Evolutionary conservation across 2,329 filamentous ascomycete genomes (phyloP), one percentile per base, ranked within the genome.

Genomic region (Colletotrichum orbiculare): DNA sequence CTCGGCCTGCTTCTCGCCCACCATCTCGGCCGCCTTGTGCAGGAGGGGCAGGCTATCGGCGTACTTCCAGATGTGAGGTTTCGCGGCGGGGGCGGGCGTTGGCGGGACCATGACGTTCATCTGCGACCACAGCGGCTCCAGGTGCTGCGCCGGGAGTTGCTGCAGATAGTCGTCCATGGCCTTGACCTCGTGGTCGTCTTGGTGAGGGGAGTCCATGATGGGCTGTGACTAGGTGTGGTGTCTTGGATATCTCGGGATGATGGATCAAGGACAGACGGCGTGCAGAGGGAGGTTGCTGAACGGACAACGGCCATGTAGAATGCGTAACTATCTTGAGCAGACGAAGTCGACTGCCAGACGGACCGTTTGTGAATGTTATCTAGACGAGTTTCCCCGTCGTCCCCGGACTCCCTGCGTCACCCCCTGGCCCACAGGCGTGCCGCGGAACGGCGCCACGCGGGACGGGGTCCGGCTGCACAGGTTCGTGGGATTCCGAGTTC

Each of bases 41-140:
- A 81, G 70, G 41, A 77, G 69, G 2, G 78, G 78, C 6, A 76
- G 61, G 5, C 75, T 73, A 15, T 77, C 72, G 8, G 72, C 60
- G 57, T 78, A 80, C 37, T 73, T 74, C 79, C 79, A 81, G 33
- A 81, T 69, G 54, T 77, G 70, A 8, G 83, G 79, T 11, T 77
- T 69, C 1, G 75, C 71, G 4, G 71, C 76, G 2, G 83, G 83
- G 42, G 81, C 81, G 2, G 83, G 83, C 0, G 72, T 71, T 0
- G 79, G 79, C 2, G 83, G 81, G 12, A 83, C 83, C 67, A 84
- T 77, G 34, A 70, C 71, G 39, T 72, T 73, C 82, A 85, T 85
- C 48, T 82, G 78, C 4, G 76, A 76, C 83, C 83, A 85, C 5
- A 86, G 69, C 0, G 83, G 83, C 65, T 77, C 76, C 4, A 77